These are phyloP conservation scores for Parmales sp. DNA, from an alignment of 108 stramenopile species.

Conservation along the genomic window DNA sequence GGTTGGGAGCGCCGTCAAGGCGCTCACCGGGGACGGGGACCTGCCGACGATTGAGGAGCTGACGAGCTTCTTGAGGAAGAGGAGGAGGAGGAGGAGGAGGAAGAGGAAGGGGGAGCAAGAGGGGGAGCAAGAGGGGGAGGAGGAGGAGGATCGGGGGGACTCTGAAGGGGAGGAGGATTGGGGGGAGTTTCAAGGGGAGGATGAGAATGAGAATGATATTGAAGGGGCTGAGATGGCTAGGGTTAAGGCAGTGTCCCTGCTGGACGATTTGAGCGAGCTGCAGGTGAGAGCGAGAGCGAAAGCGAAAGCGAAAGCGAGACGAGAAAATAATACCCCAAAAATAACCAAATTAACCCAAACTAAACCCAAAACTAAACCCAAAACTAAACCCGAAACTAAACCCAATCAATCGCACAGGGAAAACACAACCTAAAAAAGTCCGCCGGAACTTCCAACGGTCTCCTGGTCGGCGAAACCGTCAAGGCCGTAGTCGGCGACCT, in stretches of 20 bases:
- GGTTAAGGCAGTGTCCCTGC: conserved; percentile 56
- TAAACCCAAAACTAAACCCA: too few species aligned
- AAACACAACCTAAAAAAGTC: background rate
- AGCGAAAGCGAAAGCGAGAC: conserved; percentile 25
- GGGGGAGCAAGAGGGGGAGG: conserved; percentile 36
- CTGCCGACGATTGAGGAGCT: conserved; percentile 89
- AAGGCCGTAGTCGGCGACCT: conserved; percentile 90
- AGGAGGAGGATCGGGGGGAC: conserved; percentile 11
- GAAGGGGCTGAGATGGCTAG: conserved; percentile 73
- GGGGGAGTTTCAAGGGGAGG: too few species aligned
- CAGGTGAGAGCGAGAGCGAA: conserved; percentile 61
- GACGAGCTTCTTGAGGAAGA: conserved; percentile 64
- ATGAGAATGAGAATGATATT: conserved; percentile 61
- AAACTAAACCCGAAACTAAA: too few species aligned
- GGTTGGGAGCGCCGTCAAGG: conserved; percentile 75
- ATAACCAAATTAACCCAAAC: too few species aligned
- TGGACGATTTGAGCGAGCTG: conserved; percentile 70
- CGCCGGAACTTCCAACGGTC: conserved; percentile 37
- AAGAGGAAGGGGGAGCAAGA: conserved; percentile 43
- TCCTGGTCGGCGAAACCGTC: conserved; percentile 85
- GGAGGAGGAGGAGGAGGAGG: conserved; percentile 41
- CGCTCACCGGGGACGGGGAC: conserved; percentile 62
- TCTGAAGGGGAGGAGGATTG: too few species aligned
- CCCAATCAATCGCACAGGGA: too few species aligned
- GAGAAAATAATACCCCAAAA: too few species aligned